Evolutionary conservation across 495 filamentous ascomycete species (phyloP).

Genomic region (Penicillium canescens): DNA sequence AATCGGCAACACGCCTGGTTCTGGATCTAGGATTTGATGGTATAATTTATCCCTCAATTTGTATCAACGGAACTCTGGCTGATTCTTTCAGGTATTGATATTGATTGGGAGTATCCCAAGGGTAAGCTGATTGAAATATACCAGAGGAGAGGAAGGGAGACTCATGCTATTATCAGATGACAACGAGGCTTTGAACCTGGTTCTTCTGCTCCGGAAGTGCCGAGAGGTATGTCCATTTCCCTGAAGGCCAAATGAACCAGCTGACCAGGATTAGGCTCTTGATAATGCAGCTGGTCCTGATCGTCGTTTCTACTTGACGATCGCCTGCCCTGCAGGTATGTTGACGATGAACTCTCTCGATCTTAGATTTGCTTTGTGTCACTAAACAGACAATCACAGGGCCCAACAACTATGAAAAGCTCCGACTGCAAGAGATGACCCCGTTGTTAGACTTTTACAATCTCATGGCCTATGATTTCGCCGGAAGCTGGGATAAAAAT

Average conservation of each 20-base stretch:
- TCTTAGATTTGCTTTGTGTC: slow-evolving; percentile 15
- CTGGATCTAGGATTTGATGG: slow-evolving; percentile 68
- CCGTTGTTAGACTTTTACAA: slow-evolving; percentile 76
- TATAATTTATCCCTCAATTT: slow-evolving; percentile 1
- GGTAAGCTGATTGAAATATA: slow-evolving; percentile 20
- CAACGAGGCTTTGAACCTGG: slow-evolving; percentile 65
- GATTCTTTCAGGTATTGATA: slow-evolving; percentile 48
- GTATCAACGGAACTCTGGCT: slow-evolving; percentile 10
- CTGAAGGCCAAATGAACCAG: not conserved
- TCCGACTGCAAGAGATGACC: slow-evolving; percentile 71
- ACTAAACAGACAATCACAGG: slow-evolving; percentile 14
- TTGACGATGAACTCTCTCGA: not conserved
- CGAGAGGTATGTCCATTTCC: slow-evolving; percentile 43
- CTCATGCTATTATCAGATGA: slow-evolving; percentile 36
- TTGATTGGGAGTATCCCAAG: slow-evolving; percentile 64
- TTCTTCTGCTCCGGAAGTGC: slow-evolving; percentile 67
- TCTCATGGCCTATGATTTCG: slow-evolving; percentile 83
- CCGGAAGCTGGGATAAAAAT: slow-evolving; percentile 70
- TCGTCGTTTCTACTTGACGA: slow-evolving; percentile 71
- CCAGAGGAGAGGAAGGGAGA: not conserved
- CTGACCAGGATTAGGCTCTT: slow-evolving; percentile 44
- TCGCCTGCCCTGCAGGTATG: slow-evolving; percentile 60
- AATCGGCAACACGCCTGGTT: slow-evolving; percentile 65
- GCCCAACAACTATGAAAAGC: slow-evolving; percentile 64
- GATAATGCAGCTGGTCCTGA: slow-evolving; percentile 58